Percentiles rank a stretch among this genome's conserved stretches.
phyloP scores from a whole-genome alignment of 2,329 filamentous ascomycete species.

The Pseudocercospora cruenta region DNA sequence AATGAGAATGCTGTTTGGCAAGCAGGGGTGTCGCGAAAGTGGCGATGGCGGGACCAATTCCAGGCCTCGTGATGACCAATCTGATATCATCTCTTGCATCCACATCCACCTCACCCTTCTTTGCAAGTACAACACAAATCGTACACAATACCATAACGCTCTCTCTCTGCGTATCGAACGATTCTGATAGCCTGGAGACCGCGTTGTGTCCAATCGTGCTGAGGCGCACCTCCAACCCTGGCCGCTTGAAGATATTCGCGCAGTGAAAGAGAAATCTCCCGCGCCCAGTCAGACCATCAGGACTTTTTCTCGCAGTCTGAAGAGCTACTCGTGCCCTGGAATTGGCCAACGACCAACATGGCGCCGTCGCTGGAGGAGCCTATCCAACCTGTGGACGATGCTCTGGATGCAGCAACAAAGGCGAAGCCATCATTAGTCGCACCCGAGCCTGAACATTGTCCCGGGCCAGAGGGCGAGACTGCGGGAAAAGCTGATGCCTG shows the following conservation, averaged over 20 bases:
- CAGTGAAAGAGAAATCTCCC: too few relatives aligned
- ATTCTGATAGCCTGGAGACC: too few relatives aligned
- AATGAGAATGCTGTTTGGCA: too few relatives aligned
- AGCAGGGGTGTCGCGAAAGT: neutral
- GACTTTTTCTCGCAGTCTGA: neutral
- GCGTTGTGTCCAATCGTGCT: too few relatives aligned
- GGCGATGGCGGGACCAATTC: conserved; percentile 1
- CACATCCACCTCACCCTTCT: neutral
- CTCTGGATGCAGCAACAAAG: conserved; percentile 75
- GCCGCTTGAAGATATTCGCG: too few relatives aligned
- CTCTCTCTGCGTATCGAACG: too few relatives aligned
- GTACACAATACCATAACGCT: neutral
- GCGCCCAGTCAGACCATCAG: too few relatives aligned
- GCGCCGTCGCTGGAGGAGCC: conserved; percentile 79
- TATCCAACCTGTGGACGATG: conserved; percentile 54
- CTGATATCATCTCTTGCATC: conserved; percentile 4
- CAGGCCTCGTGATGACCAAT: conserved; percentile 1
- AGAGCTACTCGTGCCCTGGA: neutral
- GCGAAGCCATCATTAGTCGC: conserved; percentile 83
- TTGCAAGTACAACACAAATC: neutral
- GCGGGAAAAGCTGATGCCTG: conserved; percentile 76
- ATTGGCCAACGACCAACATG: conserved; percentile 56
- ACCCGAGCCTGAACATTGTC: conserved; percentile 65
- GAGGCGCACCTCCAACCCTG: too few relatives aligned
- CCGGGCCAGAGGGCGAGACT: conserved; percentile 78